Percentiles rank a stretch among this genome's conserved stretches.
These are phyloP conservation scores for Paraphoma sp. DNA, from an alignment of 2,329 filamentous ascomycete species.

Conservation along the genomic window DNA sequence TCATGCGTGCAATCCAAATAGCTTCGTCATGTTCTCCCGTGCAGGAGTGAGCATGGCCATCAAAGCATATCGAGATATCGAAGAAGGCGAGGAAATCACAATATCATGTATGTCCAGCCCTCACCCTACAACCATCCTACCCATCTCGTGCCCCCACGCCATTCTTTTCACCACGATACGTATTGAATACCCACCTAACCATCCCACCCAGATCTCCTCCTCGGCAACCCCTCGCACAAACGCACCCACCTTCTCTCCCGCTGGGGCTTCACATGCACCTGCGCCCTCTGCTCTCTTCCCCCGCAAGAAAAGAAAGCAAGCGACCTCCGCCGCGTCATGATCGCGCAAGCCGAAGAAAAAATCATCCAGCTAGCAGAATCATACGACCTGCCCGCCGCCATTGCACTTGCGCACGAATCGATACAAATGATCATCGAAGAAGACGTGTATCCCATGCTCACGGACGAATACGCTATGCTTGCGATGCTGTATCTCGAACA, in stretches of 20 bases:
- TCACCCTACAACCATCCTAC: background rate
- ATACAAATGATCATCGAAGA: constrained; percentile 18
- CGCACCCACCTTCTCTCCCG: constrained; percentile 15
- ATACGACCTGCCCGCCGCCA: constrained; percentile 7
- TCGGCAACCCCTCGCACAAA: constrained; percentile 14
- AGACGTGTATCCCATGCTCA: constrained; percentile 9
- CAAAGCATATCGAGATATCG: constrained; percentile 30
- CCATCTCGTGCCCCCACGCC: background rate
- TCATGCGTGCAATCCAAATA: constrained; percentile 30
- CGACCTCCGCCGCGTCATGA: constrained; percentile 16
- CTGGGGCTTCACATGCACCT: constrained; percentile 36
- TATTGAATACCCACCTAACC: background rate
- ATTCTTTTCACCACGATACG: background rate
- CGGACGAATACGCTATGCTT: constrained; percentile 19
- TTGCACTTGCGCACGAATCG: constrained; percentile 13
- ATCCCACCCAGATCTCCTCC: constrained; percentile 16
- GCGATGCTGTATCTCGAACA: constrained; percentile 13
- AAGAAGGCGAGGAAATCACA: constrained; percentile 31
- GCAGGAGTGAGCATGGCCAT: constrained; percentile 25
- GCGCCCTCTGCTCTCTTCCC: constrained; percentile 19
- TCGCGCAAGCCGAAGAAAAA: constrained; percentile 4
- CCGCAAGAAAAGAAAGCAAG: constrained; percentile 8
- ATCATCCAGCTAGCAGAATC: constrained; percentile 7
- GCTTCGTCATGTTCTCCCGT: constrained; percentile 33
- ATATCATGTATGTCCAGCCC: constrained; percentile 19